Percentiles rank a stretch among this genome's conserved stretches.
Evolutionary conservation across 805 yeast genomes (phyloP).

Genomic region (Myxozyma vanderwaltii): DNA sequence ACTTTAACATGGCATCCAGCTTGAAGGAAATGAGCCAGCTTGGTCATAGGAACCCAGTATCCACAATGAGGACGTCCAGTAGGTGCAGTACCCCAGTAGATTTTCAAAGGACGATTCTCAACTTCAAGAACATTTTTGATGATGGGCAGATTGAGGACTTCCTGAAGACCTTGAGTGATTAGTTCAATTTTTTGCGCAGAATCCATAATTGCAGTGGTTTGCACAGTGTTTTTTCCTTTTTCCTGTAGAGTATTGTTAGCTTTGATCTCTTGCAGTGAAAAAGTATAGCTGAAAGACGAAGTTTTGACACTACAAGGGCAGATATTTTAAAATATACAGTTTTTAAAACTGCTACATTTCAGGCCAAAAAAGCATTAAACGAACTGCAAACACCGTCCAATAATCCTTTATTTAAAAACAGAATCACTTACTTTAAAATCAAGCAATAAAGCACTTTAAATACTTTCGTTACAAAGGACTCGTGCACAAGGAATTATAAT

Average conservation of each 20-base stretch:
- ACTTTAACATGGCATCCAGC: constrained; percentile 97
- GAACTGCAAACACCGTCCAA: not conserved
- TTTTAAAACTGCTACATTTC: no score
- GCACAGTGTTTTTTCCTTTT: not conserved
- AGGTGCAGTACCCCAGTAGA: constrained; percentile 99
- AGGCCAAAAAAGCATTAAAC: no score
- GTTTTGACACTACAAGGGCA: not conserved
- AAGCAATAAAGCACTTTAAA: no score
- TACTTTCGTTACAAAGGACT: no score
- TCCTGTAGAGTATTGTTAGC: not conserved
- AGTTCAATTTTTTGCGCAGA: constrained; percentile 37
- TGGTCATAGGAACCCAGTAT: constrained; percentile 96
- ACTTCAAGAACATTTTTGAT: constrained; percentile 80
- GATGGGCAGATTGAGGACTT: constrained; percentile 83
- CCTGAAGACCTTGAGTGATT: constrained; percentile 86
- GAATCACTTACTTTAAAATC: no score
- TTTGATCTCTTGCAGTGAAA: no score
- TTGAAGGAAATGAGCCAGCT: constrained; percentile 87
- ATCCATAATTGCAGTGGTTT: constrained; percentile 1
- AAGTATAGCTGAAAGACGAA: not conserved
- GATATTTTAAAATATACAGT: no score
- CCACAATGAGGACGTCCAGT: constrained; percentile 99
- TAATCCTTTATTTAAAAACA: no score
- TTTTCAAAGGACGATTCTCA: constrained; percentile 75
- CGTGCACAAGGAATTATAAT: not conserved